Evolutionary conservation across 176 grass and related monocot genomes (phyloP).

Genomic region (Coix lacrymajobi): DNA sequence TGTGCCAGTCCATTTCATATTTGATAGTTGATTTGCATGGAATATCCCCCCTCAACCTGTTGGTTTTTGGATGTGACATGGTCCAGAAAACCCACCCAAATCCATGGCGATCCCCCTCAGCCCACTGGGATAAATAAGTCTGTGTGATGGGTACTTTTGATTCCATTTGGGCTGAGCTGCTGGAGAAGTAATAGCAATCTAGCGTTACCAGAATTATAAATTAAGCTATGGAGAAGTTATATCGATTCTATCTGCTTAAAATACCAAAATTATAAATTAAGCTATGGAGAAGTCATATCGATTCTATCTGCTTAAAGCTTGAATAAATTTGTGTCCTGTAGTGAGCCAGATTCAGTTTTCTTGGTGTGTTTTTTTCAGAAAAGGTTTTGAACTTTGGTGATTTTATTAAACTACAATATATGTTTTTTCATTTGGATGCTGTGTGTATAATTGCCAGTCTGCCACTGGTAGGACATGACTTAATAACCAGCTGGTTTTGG

Average conservation of each 20-base stretch:
- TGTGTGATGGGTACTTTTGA: neutral
- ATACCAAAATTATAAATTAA: neutral
- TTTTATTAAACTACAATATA: neutral
- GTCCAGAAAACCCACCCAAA: neutral
- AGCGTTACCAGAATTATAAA: neutral
- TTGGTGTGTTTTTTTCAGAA: neutral
- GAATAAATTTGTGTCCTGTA: conserved; percentile 5
- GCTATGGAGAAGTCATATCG: neutral
- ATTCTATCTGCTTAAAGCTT: neutral
- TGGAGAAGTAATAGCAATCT: neutral
- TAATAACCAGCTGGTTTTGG: neutral
- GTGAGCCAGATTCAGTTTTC: neutral
- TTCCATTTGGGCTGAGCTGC: neutral
- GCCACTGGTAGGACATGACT: neutral
- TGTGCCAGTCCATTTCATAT: neutral
- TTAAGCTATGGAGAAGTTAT: neutral
- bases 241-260: too few relatives aligned
- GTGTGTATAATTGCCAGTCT: neutral
- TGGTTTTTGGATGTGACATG: neutral
- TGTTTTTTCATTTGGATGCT: neutral
- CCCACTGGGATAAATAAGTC: neutral
- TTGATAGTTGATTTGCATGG: neutral
- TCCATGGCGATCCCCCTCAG: neutral
- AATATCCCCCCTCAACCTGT: neutral
- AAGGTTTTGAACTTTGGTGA: neutral